phyloP scores from a whole-genome alignment of 305 asterid genomes.

The Rubia balearica region DNA sequence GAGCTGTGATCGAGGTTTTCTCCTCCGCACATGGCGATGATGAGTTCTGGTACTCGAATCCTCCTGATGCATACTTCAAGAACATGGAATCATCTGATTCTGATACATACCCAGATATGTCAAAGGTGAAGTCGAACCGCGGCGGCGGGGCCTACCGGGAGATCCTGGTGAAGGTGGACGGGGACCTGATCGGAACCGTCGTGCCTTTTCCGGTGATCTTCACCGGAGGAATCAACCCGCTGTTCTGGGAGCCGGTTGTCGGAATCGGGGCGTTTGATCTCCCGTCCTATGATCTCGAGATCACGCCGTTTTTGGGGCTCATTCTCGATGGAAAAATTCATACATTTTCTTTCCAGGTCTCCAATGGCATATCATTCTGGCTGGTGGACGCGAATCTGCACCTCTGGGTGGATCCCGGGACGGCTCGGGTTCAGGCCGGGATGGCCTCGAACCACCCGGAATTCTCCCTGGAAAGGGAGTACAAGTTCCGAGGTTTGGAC shows the following conservation, averaged over 20 bases:
- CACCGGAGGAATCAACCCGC: slow-evolving; percentile 75
- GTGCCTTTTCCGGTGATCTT: slow-evolving; percentile 78
- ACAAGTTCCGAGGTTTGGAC: slow-evolving; percentile 30
- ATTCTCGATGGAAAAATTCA: slow-evolving; percentile 56
- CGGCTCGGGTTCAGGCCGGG: slow-evolving; percentile 46
- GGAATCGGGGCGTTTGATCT: slow-evolving; percentile 78
- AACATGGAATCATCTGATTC: slow-evolving; percentile 41
- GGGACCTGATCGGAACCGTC: slow-evolving; percentile 51
- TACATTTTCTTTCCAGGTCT: slow-evolving; percentile 41
- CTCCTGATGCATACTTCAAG: slow-evolving; percentile 53
- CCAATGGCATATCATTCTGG: slow-evolving; percentile 64
- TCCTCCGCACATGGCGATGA: slow-evolving; percentile 72
- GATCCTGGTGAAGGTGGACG: slow-evolving; percentile 53
- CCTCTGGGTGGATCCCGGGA: slow-evolving; percentile 56
- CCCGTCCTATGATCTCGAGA: slow-evolving; percentile 67
- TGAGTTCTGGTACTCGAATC: slow-evolving; percentile 87
- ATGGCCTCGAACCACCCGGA: slow-evolving; percentile 30
- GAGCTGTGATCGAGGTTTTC: slow-evolving; percentile 71
- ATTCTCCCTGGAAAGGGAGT: slow-evolving; percentile 21
- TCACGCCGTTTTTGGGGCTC: slow-evolving; percentile 57
- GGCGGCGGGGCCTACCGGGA: slow-evolving; percentile 78
- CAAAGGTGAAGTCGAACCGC: slow-evolving; percentile 21
- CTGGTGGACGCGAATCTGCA: slow-evolving; percentile 74
- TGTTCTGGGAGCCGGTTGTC: slow-evolving; percentile 82
- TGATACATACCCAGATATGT: slow-evolving; percentile 23